Evolutionary conservation across 352 stramenopile genomes (phyloP).

Genomic region (Phytophthora cryptogea): DNA sequence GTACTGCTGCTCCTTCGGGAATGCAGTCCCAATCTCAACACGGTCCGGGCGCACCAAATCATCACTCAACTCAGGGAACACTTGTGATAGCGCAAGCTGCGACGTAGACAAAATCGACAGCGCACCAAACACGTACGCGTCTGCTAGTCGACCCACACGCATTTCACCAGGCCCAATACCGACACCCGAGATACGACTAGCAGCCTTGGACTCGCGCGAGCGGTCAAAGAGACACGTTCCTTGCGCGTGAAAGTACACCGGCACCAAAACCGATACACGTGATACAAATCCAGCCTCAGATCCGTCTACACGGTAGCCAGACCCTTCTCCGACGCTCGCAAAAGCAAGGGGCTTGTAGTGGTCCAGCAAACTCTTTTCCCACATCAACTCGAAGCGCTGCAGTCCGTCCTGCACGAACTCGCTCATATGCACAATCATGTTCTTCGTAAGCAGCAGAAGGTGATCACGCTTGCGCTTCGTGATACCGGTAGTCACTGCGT

Average conservation of each 20-base stretch:
- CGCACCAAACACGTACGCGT: constrained; percentile 83
- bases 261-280: constrained; percentile 76
- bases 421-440: constrained; percentile 86
- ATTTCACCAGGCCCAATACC: constrained; percentile 69
- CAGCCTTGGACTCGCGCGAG: constrained; percentile 49
- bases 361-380: constrained; percentile 83
- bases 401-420: constrained; percentile 84
- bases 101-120: constrained; percentile 85
- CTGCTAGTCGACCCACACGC: constrained; percentile 64
- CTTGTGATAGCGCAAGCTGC: constrained; percentile 69
- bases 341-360: constrained; percentile 82
- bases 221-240: constrained; percentile 84
- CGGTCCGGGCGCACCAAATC: constrained; percentile 64
- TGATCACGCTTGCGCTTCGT: constrained; percentile 74
- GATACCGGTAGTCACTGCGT: constrained; percentile 66
- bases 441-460: constrained; percentile 77
- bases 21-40: constrained; percentile 54
- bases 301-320: constrained; percentile 71
- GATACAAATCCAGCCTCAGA: constrained; percentile 61
- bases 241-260: constrained; percentile 78
- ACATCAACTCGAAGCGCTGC: constrained; percentile 83
- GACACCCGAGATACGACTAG: constrained; percentile 64
- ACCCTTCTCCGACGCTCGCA: constrained; percentile 66
- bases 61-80: constrained; percentile 68
- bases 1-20: constrained; percentile 82